Conservation (phyloP, 192 early-diverging fungal genomes). For the Coemansia sp. region DNA sequence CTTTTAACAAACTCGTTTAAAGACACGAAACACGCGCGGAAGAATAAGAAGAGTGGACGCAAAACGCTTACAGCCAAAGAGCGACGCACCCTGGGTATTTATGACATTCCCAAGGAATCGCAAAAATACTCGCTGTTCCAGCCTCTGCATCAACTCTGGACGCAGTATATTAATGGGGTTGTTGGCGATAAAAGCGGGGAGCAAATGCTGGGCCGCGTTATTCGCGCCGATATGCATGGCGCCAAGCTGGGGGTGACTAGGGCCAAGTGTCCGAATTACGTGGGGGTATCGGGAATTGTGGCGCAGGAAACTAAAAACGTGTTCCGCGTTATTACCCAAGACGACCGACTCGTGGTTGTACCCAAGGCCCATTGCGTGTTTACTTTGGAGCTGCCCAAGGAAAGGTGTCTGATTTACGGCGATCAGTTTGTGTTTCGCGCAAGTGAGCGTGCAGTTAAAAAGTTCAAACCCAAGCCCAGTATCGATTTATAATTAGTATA, state of each 20-base stretch:
- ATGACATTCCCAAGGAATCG: slow-evolving; percentile 64
- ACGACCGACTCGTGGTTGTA: slow-evolving; percentile 65
- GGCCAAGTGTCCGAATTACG: slow-evolving; percentile 75
- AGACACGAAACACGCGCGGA: slow-evolving; percentile 5
- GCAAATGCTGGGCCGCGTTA: slow-evolving; percentile 21
- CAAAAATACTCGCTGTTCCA: slow-evolving; percentile 62
- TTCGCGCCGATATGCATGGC: slow-evolving; percentile 88
- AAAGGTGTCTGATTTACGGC: slow-evolving; percentile 69
- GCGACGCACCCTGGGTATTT: slow-evolving; percentile 60
- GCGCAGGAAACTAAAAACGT: slow-evolving; percentile 89
- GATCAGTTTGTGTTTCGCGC: slow-evolving; percentile 75
- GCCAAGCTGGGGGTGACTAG: slow-evolving; percentile 70
- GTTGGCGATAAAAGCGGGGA: slow-evolving; percentile 39
- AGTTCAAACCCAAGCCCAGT: slow-evolving; percentile 50
- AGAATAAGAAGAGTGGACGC: slow-evolving; percentile 23
- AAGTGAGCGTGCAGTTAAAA: slow-evolving; percentile 67
- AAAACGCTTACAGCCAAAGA: slow-evolving; percentile 65
- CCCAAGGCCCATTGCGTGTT: slow-evolving; percentile 75
- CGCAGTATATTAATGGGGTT: slow-evolving; percentile 70
- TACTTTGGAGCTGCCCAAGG: slow-evolving; percentile 31
- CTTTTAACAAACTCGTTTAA: slow-evolving; percentile 47
- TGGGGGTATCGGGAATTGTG: slow-evolving; percentile 79
- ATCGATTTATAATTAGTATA: slow-evolving; percentile 25
- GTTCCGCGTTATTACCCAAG: slow-evolving; percentile 73
- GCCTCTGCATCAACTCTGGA: slow-evolving; percentile 78